phyloP scores from a whole-genome alignment of 1,284 basidiomycete genomes.

The Cryptococcus jaspeensis region DNA sequence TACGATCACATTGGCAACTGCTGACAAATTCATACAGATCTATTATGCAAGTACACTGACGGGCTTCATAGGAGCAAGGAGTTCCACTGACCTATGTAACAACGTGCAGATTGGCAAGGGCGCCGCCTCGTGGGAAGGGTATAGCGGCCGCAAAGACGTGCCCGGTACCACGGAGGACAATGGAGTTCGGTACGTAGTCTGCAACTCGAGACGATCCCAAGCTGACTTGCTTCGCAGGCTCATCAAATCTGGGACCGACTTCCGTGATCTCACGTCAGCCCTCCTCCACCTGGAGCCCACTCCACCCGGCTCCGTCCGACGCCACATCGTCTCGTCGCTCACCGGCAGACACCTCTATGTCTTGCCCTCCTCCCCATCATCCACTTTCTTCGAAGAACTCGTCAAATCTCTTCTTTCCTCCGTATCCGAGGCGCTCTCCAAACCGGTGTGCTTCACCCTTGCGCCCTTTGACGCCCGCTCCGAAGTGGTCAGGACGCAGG shows the following conservation, averaged over 20 bases:
- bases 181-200: slow-evolving; percentile 60
- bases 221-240: slow-evolving; percentile 44
- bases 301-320: slow-evolving; percentile 64
- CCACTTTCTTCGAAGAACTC: slow-evolving; percentile 60
- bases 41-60: slow-evolving; percentile 26
- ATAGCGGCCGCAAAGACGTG: slow-evolving; percentile 58
- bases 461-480: slow-evolving; percentile 74
- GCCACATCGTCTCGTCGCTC: slow-evolving; percentile 64
- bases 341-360: slow-evolving; percentile 67
- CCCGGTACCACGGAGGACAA: slow-evolving; percentile 73
- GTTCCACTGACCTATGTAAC: background rate
- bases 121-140: slow-evolving; percentile 68
- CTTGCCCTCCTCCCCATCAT: slow-evolving; percentile 62
- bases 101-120: slow-evolving; percentile 69
- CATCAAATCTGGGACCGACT: slow-evolving; percentile 86
- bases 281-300: slow-evolving; percentile 62
- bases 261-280: slow-evolving; percentile 79
- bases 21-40: slow-evolving; percentile 17
- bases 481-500: slow-evolving; percentile 62
- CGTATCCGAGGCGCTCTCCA: slow-evolving; percentile 68
- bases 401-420: slow-evolving; percentile 67
- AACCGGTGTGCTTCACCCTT: slow-evolving; percentile 69
- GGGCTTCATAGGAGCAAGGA: background rate
- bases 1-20: background rate
- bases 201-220: background rate